A percentile compares a stretch with the other conserved stretches of the same genome.
These are phyloP conservation scores for Phytophthora boehmeriae DNA, from an alignment of 352 stramenopile species.

Conservation along the genomic window DNA sequence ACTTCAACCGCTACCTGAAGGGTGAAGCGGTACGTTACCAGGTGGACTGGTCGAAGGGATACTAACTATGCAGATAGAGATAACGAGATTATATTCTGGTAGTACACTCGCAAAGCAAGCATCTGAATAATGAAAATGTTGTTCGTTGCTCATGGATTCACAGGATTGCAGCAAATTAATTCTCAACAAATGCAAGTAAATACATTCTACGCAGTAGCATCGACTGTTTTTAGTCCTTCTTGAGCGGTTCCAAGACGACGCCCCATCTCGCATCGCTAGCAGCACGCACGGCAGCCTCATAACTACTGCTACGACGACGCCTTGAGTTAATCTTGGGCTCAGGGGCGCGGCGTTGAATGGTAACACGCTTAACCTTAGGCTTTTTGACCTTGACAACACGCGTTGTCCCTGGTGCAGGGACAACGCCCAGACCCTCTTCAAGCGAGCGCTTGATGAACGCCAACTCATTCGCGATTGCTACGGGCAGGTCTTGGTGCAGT, in stretches of 20 bases:
- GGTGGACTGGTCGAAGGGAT: conserved; percentile 60
- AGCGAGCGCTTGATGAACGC: conserved; percentile 42
- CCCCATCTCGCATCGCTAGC: conserved; percentile 34
- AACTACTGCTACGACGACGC: conserved; percentile 31
- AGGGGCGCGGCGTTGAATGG: not conserved
- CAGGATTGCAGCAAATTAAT: conserved; percentile 12
- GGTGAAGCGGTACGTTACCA: conserved; percentile 45
- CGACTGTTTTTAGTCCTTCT: conserved; percentile 29
- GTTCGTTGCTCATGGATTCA: not conserved
- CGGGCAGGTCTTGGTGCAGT: conserved; percentile 45
- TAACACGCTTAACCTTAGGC: conserved; percentile 17
- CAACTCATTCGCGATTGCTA: conserved; percentile 50
- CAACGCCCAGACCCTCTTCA: conserved; percentile 33
- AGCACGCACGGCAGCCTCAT: conserved; percentile 32
- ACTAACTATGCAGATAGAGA: conserved; percentile 32
- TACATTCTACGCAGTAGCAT: conserved; percentile 4
- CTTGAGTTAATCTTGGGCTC: conserved; percentile 7
- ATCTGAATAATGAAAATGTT: too few relatives aligned
- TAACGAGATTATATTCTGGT: too few relatives aligned
- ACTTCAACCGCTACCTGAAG: conserved; percentile 56
- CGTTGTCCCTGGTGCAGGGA: conserved; percentile 11
- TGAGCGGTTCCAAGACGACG: conserved; percentile 32
- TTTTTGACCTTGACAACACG: conserved; percentile 19
- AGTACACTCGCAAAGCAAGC: too few relatives aligned
- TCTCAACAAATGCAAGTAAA: conserved; percentile 2